A percentile compares a stretch with the other conserved stretches of the same genome.
These are phyloP conservation scores for Phialophora verrucosa DNA, from an alignment of 2,329 filamentous ascomycete species.

Conservation along the genomic window DNA sequence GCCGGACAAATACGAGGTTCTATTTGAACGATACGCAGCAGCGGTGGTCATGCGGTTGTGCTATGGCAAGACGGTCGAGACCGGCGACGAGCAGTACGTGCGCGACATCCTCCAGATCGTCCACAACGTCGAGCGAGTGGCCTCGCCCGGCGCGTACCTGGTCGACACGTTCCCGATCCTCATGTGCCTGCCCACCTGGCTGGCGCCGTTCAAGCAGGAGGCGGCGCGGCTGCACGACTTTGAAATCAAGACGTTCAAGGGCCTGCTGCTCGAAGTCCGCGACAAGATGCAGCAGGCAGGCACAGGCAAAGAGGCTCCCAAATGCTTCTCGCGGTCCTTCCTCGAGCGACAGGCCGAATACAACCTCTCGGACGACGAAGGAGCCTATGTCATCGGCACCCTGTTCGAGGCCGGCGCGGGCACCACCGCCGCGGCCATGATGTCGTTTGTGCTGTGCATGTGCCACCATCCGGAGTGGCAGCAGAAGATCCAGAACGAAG, in stretches of 20 bases:
- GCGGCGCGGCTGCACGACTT: constrained; percentile 38
- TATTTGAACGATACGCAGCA: constrained; percentile 48
- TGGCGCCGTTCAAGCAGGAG: constrained; percentile 45
- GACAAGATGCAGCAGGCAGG: constrained; percentile 35
- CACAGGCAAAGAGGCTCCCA: constrained; percentile 15
- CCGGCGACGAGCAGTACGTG: constrained; percentile 44
- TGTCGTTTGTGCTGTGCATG: constrained; percentile 43
- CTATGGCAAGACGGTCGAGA: constrained; percentile 46
- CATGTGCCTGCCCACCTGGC: constrained; percentile 40
- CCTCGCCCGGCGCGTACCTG: constrained; percentile 47
- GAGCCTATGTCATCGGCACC: constrained; percentile 43
- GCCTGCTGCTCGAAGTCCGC: constrained; percentile 43
- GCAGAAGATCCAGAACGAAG: constrained; percentile 42
- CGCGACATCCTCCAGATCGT: constrained; percentile 44
- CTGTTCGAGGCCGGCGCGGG: constrained; percentile 44
- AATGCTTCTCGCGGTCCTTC: constrained; percentile 40
- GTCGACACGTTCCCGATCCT: constrained; percentile 44
- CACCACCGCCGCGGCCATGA: constrained; percentile 44
- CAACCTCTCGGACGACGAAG: constrained; percentile 41
- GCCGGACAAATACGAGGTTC: constrained; percentile 44
- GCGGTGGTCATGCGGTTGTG: constrained; percentile 48
- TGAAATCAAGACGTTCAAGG: constrained; percentile 41
- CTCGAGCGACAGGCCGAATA: constrained; percentile 39
- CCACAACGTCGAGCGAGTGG: constrained; percentile 46
- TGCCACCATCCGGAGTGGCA: constrained; percentile 38